Conservation (phyloP, 768 basidiomycete genomes). For the Boletus reticuloceps region DNA sequence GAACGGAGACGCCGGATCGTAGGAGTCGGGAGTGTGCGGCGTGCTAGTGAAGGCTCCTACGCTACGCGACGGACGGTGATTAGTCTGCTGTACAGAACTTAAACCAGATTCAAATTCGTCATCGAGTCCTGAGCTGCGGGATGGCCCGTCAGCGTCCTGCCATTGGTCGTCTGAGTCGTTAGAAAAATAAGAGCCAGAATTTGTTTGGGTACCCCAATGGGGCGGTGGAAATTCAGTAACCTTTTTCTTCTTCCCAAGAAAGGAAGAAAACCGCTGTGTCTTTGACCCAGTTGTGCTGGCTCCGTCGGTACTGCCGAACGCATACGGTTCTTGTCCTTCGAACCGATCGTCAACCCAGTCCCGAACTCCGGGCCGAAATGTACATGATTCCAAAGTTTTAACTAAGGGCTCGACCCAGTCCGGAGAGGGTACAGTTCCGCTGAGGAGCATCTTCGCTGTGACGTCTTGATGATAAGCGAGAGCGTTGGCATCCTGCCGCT, state of each 20-base stretch:
- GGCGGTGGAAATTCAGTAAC: constrained; percentile 55
- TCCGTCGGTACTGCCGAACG: constrained; percentile 38
- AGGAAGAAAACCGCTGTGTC: constrained; percentile 29
- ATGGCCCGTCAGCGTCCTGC: constrained; percentile 30
- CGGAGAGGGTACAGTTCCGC: constrained; percentile 71
- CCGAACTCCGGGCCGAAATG: constrained; percentile 63
- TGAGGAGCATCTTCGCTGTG: constrained; percentile 75
- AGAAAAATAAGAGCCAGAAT: constrained; percentile 57
- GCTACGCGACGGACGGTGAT: constrained; percentile 20
- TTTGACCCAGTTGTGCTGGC: constrained; percentile 33
- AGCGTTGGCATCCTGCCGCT: constrained; percentile 89
- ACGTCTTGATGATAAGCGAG: constrained; percentile 77
- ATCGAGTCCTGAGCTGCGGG: constrained; percentile 31
- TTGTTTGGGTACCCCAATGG: constrained; percentile 54
- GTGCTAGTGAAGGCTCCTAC: constrained; percentile 6
- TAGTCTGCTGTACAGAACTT: constrained; percentile 28
- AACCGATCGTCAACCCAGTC: constrained; percentile 63
- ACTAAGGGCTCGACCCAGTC: constrained; percentile 77
- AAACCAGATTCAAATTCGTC: constrained; percentile 48
- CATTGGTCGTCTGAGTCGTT: constrained; percentile 24
- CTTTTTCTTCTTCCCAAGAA: constrained; percentile 46
- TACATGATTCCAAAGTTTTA: constrained; percentile 68
- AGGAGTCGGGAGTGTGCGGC: constrained; percentile 23
- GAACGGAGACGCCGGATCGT: constrained; percentile 35
- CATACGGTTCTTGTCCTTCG: constrained; percentile 45